phyloP scores from a whole-genome alignment of 1,284 basidiomycete genomes.

The Agroathelia rolfsii region DNA sequence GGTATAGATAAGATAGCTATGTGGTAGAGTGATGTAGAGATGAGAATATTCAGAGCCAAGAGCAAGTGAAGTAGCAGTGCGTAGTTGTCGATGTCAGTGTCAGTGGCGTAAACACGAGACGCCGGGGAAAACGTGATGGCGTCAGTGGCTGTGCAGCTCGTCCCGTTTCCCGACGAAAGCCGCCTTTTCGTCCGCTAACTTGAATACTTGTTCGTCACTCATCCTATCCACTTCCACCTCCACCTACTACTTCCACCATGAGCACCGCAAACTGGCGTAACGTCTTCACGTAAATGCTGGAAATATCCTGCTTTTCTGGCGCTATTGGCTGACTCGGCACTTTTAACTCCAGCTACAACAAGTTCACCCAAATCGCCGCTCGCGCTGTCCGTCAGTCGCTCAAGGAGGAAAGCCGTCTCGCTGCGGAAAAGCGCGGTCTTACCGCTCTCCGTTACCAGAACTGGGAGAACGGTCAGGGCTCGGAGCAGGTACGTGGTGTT shows the following conservation, averaged over 20 bases:
- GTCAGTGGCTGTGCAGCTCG: slow-evolving; percentile 10
- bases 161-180: slow-evolving; percentile 13
- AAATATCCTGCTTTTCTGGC: background rate
- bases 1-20: no score
- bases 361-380: slow-evolving; percentile 85
- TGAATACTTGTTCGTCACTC: slow-evolving; percentile 14
- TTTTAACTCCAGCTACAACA: slow-evolving; percentile 66
- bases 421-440: slow-evolving; percentile 74
- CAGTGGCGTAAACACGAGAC: no score
- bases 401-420: slow-evolving; percentile 72
- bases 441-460: slow-evolving; percentile 73
- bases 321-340: background rate
- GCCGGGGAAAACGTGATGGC: slow-evolving; percentile 3
- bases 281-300: slow-evolving; percentile 62
- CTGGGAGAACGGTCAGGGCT: slow-evolving; percentile 76
- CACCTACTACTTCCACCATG: slow-evolving; percentile 39
- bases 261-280: slow-evolving; percentile 62
- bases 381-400: slow-evolving; percentile 77
- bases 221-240: slow-evolving; percentile 17
- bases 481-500: slow-evolving; percentile 52
- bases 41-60: background rate
- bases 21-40: background rate
- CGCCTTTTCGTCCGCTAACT: no score
- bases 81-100: no score
- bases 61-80: background rate